Evolutionary conservation across 2,329 filamentous ascomycete species (phyloP), one percentile per base, ranked within the genome.

Genomic region (Huntiella savannae): DNA sequence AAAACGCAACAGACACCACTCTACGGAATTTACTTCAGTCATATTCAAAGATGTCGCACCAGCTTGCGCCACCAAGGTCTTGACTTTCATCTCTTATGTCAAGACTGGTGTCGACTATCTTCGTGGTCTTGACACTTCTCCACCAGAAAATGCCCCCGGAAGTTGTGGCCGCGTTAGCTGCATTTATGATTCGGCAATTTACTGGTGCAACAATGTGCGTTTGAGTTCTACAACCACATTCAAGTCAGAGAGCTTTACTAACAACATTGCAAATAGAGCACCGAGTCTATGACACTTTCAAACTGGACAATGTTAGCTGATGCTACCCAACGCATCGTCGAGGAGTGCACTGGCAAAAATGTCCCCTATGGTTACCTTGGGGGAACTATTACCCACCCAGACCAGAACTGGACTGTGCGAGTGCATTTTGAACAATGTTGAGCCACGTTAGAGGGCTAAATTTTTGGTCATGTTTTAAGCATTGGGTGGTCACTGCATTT

Each of bases 141-240:
- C 40, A 5, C 46, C 46, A 12, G 8, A 48, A 32, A 48, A 48
- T 19, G 33, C 46, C 6, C 28, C 47, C 17, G 11, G 37, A n/a
- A 36, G 40, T 36, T 48, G 47, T 17, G 42, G 47, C 41, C 47
- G 47, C 12, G 17, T 48, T 7, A 41, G 41, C 42, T 48, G 47
- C 37, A 35, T 33, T 13, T 45, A 48, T 15, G 41, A 45, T 16
- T 38, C 41, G 3, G 41, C 32, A 12, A 35, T 48, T 11, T 45
- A 48, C 36, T 48, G 47, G 47, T 48, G 47, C 28, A 48, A 48
- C 36, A 45, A 45, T 19, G 47, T 48, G 22, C 34, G 47, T 40
- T 22, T 12, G 11, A 11, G n/a, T 6, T 40, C 12, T 40, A 4
- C 15, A 19, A 40, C 38, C 11, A 12, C 11, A 4, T 19, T 10